Evolutionary conservation across 2,329 filamentous ascomycete species (phyloP).

Genomic region (Colletotrichum eremochloae): DNA sequence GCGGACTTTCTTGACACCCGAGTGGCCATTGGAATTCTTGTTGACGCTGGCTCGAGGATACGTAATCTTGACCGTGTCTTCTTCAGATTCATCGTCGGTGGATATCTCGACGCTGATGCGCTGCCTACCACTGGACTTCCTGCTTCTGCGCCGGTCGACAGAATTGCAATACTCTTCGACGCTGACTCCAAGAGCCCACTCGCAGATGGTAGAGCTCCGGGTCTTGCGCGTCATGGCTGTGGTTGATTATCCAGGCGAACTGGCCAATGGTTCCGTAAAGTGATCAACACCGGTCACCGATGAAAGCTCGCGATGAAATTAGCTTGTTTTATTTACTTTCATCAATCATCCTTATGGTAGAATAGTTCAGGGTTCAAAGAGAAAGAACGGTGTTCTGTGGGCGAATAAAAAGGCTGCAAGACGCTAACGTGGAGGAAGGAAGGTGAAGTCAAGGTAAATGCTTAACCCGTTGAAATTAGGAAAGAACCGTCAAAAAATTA

Average conservation of each 20-base stretch:
- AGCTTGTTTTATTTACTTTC: too few species aligned
- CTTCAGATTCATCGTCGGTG: constrained; percentile 66
- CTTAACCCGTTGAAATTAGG: neutral
- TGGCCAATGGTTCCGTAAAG: neutral
- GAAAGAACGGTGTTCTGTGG: neutral
- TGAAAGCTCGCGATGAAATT: too few species aligned
- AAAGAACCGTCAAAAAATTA: neutral
- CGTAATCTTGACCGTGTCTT: constrained; percentile 62
- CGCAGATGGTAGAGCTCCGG: constrained; percentile 49
- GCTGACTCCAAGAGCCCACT: constrained; percentile 57
- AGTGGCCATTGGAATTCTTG: constrained; percentile 3
- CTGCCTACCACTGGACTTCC: constrained; percentile 46
- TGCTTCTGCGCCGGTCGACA: constrained; percentile 29
- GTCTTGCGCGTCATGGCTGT: constrained; percentile 33
- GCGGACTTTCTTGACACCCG: constrained; percentile 58
- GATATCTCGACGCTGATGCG: constrained; percentile 54
- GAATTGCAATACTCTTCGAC: constrained; percentile 47
- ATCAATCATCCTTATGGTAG: too few species aligned
- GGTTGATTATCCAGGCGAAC: neutral
- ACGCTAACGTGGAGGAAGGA: neutral
- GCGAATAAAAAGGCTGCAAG: neutral
- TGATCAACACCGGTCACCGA: neutral
- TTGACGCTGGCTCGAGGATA: constrained; percentile 58
- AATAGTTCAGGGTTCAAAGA: neutral
- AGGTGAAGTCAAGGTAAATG: neutral